phyloP scores from a whole-genome alignment of 2,329 filamentous ascomycete species.

The Verticillium isaacii region DNA sequence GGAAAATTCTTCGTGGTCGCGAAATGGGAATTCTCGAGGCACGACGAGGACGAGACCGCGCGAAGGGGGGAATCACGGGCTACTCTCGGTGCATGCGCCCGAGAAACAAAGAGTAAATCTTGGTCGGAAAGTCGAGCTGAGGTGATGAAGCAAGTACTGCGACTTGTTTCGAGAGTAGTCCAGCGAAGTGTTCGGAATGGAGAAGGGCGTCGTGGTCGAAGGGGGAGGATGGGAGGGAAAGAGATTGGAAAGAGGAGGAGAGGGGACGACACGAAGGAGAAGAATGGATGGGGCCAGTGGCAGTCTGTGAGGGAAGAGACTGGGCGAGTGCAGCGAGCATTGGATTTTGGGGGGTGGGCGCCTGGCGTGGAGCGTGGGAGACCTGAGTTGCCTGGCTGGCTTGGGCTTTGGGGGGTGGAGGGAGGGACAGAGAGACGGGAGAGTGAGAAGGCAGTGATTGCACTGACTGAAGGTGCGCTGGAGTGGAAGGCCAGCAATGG shows the following conservation, averaged over 20 bases:
- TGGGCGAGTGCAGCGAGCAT: conserved; percentile 1
- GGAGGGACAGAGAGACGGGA: not conserved
- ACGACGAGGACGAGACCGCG: not conserved
- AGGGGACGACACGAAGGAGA: conserved; percentile 11
- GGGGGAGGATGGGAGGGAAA: conserved; percentile 8
- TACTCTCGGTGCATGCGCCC: not conserved
- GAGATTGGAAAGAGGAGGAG: conserved; percentile 14
- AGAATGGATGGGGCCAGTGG: conserved; percentile 10
- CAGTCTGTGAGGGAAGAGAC: not conserved
- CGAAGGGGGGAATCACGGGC: not conserved
- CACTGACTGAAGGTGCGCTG: not conserved
- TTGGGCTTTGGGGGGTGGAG: not conserved
- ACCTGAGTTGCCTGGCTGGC: not conserved
- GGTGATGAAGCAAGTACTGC: not conserved
- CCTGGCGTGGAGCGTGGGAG: not conserved
- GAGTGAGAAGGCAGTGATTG: not conserved
- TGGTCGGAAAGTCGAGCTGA: not conserved
- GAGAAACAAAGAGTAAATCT: not conserved
- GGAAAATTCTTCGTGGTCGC: conserved; percentile 1
- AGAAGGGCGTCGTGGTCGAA: conserved; percentile 6
- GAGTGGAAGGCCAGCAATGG: not conserved
- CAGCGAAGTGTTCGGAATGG: conserved; percentile 6
- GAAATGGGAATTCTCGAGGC: not conserved
- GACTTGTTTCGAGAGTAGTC: conserved; percentile 9
- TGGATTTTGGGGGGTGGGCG: conserved; percentile 1